Base-by-base conservation (phyloP, 2,329 filamentous ascomycete genomes). In the Stagonosporopsis vannaccii region DNA sequence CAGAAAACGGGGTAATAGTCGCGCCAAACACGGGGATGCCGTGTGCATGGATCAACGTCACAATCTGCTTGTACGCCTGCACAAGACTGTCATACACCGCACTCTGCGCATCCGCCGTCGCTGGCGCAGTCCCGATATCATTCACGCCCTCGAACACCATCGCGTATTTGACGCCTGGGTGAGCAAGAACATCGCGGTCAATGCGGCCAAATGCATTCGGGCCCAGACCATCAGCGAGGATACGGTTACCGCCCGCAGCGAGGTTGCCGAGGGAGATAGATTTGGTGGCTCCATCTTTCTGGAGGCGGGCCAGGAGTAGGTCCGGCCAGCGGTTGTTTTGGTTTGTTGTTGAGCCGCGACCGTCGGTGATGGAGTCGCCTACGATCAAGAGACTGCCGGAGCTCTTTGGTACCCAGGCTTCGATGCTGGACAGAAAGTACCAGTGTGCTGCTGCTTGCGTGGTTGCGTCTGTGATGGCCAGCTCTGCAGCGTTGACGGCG, bases 161-260 rank as follows among this genome's bases (percentile, higher is more conserved):
- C 20, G 83, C 83, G 65, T 87, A 89, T 62, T 79, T 79, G 2
- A 86, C 82, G 4, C 84, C 84, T 0, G 82, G 78, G 28, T 85
- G 83, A 0, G 82, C 71, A 2, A 90, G 78, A 2, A 88, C 82
- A 67, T 90, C 87, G n/a, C 87, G 81, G 67, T 87, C 82, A 59
- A 89, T 81, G 4, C 87, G 83, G 36, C 80, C 78, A 28, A 88
- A 75, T 0, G 85, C 81, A 33, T 84, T 85, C 2, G 87, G 87
- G 0, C 88, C 87, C 0, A 88, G 78, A 0, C 87, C 84, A 47
- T 87, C 86, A 9, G 76, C 75, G 0, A 90, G 80, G 2, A 90
- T 80, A 0, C 85, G 77, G 71, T 90, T 90, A n/a, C 87, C 88
- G 40, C 87, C 87, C 1, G 87, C 87, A 1, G 87, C 87, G 72